A percentile compares a stretch with the other conserved stretches of the same genome.
Evolutionary conservation across 176 grass and related monocot genomes (phyloP).

Genomic region (Oropetium thomaeum): DNA sequence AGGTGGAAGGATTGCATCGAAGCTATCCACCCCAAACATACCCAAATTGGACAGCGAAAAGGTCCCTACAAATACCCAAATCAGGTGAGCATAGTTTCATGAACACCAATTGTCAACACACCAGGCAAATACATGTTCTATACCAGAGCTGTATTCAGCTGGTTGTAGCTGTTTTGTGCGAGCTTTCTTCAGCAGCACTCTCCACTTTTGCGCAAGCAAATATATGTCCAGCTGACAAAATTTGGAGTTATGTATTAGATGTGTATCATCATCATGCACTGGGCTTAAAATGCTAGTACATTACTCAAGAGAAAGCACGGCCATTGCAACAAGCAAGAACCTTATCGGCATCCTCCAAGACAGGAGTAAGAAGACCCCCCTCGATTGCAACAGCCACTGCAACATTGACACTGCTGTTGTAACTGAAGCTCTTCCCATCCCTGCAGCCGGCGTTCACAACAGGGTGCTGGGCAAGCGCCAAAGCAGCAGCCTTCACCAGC

Average conservation of each 20-base stretch:
- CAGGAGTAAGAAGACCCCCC: slow-evolving; percentile 82
- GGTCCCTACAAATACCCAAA: slow-evolving; percentile 53
- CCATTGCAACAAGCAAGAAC: slow-evolving; percentile 26
- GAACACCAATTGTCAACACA: neutral
- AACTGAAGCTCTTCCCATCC: slow-evolving; percentile 94
- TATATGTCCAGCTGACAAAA: slow-evolving; percentile 81
- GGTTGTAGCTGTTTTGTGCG: slow-evolving; percentile 83
- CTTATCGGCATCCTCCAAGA: slow-evolving; percentile 82
- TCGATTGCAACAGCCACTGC: slow-evolving; percentile 85
- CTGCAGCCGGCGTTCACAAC: slow-evolving; percentile 83
- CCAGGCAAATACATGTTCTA: neutral
- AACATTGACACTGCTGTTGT: slow-evolving; percentile 66
- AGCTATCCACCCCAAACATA: slow-evolving; percentile 97
- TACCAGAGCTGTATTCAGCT: slow-evolving; percentile 83
- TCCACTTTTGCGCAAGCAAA: slow-evolving; percentile 80
- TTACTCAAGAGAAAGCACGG: neutral
- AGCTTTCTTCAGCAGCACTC: slow-evolving; percentile 76
- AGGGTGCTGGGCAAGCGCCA: slow-evolving; percentile 80
- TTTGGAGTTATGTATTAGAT: slow-evolving; percentile 8
- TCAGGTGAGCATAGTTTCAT: slow-evolving; percentile 25
- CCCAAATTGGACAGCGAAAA: slow-evolving; percentile 93
- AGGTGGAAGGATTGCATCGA: slow-evolving; percentile 97
- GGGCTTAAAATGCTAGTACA: neutral
- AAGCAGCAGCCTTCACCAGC: slow-evolving; percentile 71
- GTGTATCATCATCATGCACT: no score